Base-by-base conservation (phyloP, 495 filamentous ascomycete species). In the Cercophora newfieldiana region DNA sequence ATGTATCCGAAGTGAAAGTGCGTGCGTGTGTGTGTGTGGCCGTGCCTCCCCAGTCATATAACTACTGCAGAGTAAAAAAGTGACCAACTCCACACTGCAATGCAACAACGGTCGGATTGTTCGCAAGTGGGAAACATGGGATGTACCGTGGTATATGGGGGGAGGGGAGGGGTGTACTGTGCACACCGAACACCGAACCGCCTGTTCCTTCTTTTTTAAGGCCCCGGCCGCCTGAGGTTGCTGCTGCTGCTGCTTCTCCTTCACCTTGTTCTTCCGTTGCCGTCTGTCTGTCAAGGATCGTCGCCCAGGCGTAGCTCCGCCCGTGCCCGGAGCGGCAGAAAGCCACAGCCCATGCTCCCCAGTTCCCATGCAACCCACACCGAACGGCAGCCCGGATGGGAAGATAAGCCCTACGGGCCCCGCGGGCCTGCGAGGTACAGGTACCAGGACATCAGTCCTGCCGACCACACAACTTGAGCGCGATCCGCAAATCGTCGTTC, bases 371-470 rank as follows among this genome's bases (percentile, higher is more conserved):
- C 12, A 44, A 44, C 37, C 30, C 37, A 33, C 58, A 29, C 29
- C 53, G n/a, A 44, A 14, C 18, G 12, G 21, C 25, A 30, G 21
- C 54, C 22, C 3, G 26, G 21, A 18, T 49, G 44, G 61, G 49
- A 14, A 29, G 61, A 55, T 63, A 63, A 63, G 61, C 61, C 61
- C 61, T 63, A 63, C 22, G 61, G 24, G 7, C 58, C 58, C 37
- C 4, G 10, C 10, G 3, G 51, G 51, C 21, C 58, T 60, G 58
- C 33, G 58, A 60, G 58, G 58, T 53, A 53, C 49, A 47, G 37
- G n/a, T 55, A 55, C 51, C 51, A 22, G 51, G 51, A 28, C 51
- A 24, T 28, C 51, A 24, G 37, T 44, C 37, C 37, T 44, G 18
- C 12, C 12, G 37, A 16, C 37, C 37, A 44, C 37, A 44, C 22